These are phyloP conservation scores for Colletotrichum theobromicola DNA, from an alignment of 2,329 filamentous ascomycete species.

Conservation along the genomic window DNA sequence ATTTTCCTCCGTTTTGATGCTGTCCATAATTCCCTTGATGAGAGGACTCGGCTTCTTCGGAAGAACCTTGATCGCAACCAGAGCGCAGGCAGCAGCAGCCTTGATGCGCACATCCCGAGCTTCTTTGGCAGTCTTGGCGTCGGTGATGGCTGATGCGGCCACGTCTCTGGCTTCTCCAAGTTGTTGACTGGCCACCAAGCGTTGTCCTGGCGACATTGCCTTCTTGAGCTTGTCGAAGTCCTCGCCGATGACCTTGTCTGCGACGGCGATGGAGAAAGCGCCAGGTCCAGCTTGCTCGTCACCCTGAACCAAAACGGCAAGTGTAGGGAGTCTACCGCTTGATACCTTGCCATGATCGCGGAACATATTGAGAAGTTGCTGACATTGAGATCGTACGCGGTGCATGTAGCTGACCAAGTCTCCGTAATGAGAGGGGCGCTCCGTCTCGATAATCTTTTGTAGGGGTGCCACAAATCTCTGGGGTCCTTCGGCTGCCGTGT, in stretches of 20 bases:
- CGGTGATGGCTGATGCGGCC: constrained; percentile 74
- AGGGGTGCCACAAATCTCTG: constrained; percentile 69
- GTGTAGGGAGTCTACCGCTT: constrained; percentile 73
- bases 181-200: constrained; percentile 81
- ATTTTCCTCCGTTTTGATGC: constrained; percentile 94
- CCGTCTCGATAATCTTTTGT: constrained; percentile 78
- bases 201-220: constrained; percentile 84
- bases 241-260: constrained; percentile 83
- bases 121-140: constrained; percentile 80
- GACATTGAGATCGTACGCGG: constrained; percentile 88
- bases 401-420: constrained; percentile 92
- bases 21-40: constrained; percentile 99
- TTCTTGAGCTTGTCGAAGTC: constrained; percentile 92
- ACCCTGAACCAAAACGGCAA: constrained; percentile 93
- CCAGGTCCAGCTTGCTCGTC: constrained; percentile 90
- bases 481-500: constrained; percentile 47
- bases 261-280: constrained; percentile 87
- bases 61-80: constrained; percentile 85
- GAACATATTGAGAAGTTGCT: constrained; percentile 89
- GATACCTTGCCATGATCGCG: constrained; percentile 87
- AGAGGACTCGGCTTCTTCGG: constrained; percentile 93
- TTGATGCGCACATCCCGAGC: constrained; percentile 85
- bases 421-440: constrained; percentile 82
- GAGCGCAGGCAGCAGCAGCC: constrained; percentile 83
- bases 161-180: constrained; percentile 78